A percentile compares a stretch with the other conserved stretches of the same genome.
phyloP scores from a whole-genome alignment of 2,329 filamentous ascomycete species.

The Aureobasidium leucospermi region DNA sequence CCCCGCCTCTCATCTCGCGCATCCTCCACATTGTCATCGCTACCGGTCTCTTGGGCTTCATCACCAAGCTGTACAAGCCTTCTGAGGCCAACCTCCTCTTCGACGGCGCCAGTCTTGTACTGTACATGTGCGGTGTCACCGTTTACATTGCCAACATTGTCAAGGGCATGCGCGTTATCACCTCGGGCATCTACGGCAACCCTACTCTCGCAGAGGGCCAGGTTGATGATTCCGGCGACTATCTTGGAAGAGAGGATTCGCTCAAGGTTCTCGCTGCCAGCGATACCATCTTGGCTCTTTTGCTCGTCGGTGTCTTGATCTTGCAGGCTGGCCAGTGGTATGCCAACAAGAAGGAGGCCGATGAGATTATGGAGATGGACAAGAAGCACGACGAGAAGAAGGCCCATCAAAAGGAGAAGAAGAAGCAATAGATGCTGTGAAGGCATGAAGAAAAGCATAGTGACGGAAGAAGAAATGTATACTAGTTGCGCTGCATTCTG shows the following conservation, averaged over 20 bases:
- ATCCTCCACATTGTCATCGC: slow-evolving; percentile 90
- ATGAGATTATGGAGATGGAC: slow-evolving; percentile 64
- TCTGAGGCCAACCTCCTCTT: slow-evolving; percentile 94
- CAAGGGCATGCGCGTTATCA: slow-evolving; percentile 82
- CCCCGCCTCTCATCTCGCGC: slow-evolving; percentile 83
- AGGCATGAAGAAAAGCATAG: background rate
- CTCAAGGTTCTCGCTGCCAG: slow-evolving; percentile 86
- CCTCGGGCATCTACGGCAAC: slow-evolving; percentile 58
- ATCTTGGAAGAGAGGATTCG: slow-evolving; percentile 78
- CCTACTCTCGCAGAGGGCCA: slow-evolving; percentile 30
- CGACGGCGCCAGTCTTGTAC: slow-evolving; percentile 63
- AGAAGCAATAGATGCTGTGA: slow-evolving; percentile 19
- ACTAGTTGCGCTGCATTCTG: background rate
- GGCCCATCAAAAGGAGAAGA: slow-evolving; percentile 29
- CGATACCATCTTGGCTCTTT: slow-evolving; percentile 91
- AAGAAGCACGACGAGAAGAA: slow-evolving; percentile 45
- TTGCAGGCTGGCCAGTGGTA: slow-evolving; percentile 98
- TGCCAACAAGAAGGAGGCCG: slow-evolving; percentile 83
- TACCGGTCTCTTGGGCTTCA: slow-evolving; percentile 78
- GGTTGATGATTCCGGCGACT: slow-evolving; percentile 45
- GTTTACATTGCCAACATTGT: slow-evolving; percentile 96
- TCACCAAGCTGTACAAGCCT: slow-evolving; percentile 91
- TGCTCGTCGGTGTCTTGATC: slow-evolving; percentile 83
- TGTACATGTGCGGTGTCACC: slow-evolving; percentile 78
- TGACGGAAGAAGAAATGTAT: slow-evolving; percentile 2